Conservation (phyloP, 768 basidiomycete species). For the Mrakia hoshinonis region DNA sequence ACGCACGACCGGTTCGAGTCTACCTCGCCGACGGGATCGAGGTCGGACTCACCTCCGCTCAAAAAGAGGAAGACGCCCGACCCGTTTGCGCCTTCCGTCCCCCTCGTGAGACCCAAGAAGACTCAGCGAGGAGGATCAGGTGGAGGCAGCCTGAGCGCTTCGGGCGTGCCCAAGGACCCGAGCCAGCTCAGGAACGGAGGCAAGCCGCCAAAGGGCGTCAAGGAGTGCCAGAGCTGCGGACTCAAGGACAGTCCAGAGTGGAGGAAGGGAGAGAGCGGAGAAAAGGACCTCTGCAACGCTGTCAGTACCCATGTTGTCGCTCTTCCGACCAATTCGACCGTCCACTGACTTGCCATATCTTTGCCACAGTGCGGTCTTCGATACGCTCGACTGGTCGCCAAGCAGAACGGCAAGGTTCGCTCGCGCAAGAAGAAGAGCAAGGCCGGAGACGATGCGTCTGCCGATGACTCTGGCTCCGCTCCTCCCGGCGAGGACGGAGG, state of each 20-base stretch:
- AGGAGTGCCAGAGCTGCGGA: constrained; percentile 70
- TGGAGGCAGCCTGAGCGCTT: constrained; percentile 14
- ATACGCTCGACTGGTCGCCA: constrained; percentile 77
- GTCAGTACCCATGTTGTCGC: constrained; percentile 44
- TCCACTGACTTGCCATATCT: background rate
- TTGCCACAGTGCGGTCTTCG: constrained; percentile 57
- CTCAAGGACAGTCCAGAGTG: constrained; percentile 77
- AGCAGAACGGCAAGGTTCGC: constrained; percentile 57
- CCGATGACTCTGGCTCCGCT: background rate
- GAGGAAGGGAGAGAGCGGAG: constrained; percentile 82
- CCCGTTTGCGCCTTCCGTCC: background rate
- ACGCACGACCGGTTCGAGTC: constrained; percentile 8
- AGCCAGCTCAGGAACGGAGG: constrained; percentile 44
- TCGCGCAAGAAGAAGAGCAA: constrained; percentile 30
- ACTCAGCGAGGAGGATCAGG: constrained; percentile 17
- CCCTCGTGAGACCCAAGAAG: constrained; percentile 1
- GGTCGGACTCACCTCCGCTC: background rate
- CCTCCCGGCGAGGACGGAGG: background rate
- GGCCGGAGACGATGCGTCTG: background rate
- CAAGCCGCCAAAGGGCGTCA: constrained; percentile 63
- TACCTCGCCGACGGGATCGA: constrained; percentile 1
- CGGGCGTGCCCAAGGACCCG: constrained; percentile 24
- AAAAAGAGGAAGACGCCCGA: constrained; percentile 8
- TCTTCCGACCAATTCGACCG: constrained; percentile 41
- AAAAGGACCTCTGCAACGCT: constrained; percentile 89